Conservation (phyloP, 139 green algal genomes). For the Monoraphidium neglectum region DNA sequence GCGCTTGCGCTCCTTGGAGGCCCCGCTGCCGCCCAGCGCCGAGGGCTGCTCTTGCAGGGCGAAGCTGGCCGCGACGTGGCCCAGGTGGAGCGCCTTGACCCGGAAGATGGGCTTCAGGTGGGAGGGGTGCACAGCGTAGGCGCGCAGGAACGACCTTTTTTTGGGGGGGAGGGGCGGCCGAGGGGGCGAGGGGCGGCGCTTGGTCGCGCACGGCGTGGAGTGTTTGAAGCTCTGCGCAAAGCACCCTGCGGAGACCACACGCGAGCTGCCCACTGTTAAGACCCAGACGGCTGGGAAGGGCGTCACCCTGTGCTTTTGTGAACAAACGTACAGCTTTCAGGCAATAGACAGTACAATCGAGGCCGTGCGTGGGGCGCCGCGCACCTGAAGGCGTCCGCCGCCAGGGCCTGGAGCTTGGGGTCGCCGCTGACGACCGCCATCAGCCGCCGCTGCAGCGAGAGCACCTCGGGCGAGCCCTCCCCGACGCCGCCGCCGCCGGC, state of each 20-base stretch:
- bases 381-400: slow-evolving; percentile 78
- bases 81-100: slow-evolving; percentile 88
- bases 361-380: too few relatives aligned
- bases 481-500: not conserved
- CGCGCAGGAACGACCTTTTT: slow-evolving; percentile 69
- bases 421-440: slow-evolving; percentile 53
- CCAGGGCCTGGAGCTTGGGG: slow-evolving; percentile 45
- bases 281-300: too few relatives aligned
- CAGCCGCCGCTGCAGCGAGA: slow-evolving; percentile 36
- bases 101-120: slow-evolving; percentile 84
- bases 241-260: too few relatives aligned
- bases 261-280: too few relatives aligned
- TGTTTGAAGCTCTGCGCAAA: too few relatives aligned
- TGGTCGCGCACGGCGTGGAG: too few relatives aligned
- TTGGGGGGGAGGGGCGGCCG: too few relatives aligned
- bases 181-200: too few relatives aligned
- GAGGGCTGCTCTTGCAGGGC: slow-evolving; percentile 69
- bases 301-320: too few relatives aligned
- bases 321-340: too few relatives aligned
- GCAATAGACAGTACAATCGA: too few relatives aligned
- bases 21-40: slow-evolving; percentile 45
- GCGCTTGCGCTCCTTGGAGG: slow-evolving; percentile 52
- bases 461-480: slow-evolving; percentile 15
- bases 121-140: slow-evolving; percentile 80
- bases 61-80: slow-evolving; percentile 91